Percentiles rank a stretch among this genome's conserved stretches.
Evolutionary conservation across 306 rosid species (phyloP).

Genomic region (Prunus fruticosa): DNA sequence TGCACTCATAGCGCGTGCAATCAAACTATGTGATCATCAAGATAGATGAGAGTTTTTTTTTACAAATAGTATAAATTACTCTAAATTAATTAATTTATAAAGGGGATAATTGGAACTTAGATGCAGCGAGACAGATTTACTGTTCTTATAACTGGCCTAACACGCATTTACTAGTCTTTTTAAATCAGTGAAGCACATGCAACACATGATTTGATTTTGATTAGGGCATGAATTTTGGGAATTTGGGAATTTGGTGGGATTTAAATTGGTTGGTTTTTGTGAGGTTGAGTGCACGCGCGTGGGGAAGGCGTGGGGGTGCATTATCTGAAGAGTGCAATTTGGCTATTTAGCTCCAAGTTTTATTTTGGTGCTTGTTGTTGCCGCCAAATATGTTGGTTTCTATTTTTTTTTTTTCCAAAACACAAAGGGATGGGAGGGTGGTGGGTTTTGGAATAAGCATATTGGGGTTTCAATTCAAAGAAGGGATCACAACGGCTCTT

Average conservation of each 20-base stretch:
- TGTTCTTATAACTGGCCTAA: too few species aligned
- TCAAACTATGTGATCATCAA: neutral
- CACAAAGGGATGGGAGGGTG: conserved; percentile 1
- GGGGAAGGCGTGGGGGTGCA: neutral
- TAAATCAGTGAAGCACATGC: too few species aligned
- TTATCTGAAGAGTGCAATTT: neutral
- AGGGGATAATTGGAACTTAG: too few species aligned
- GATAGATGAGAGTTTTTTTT: neutral
- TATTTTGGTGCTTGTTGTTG: conserved; percentile 28
- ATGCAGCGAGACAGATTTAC: too few species aligned
- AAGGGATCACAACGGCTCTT: conserved; percentile 45
- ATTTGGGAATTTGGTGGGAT: neutral
- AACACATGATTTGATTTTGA: too few species aligned
- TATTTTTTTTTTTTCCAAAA: neutral
- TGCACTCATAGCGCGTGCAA: conserved; percentile 2
- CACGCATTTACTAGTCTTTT: too few species aligned
- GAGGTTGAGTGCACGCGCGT: conserved; percentile 28
- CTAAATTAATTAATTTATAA: too few species aligned
- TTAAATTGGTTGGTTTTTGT: neutral
- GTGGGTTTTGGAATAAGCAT: neutral
- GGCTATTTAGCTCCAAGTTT: neutral
- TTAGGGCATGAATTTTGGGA: too few species aligned
- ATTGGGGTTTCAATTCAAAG: neutral
- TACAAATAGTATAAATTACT: too few species aligned
- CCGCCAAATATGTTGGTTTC: conserved; percentile 58